Percentiles rank a stretch among this genome's conserved stretches.
Conservation (phyloP, 768 basidiomycete genomes). For the Omphalotus guepiniiformis region DNA sequence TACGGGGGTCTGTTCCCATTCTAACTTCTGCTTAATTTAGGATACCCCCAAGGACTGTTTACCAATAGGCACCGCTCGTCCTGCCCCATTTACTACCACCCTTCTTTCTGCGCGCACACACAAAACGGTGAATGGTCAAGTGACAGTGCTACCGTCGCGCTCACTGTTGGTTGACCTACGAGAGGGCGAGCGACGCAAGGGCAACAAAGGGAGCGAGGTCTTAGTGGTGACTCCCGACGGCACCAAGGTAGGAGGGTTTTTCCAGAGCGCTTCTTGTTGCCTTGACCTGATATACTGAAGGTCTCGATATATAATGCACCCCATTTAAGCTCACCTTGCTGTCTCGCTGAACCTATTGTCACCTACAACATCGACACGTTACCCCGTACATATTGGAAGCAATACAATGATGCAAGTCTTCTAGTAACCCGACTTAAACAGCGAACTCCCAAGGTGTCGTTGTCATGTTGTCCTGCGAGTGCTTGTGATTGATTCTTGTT, state of each 20-base stretch:
- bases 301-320: constrained; percentile 44
- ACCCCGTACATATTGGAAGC: constrained; percentile 38
- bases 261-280: background rate
- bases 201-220: constrained; percentile 42
- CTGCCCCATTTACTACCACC: constrained; percentile 32
- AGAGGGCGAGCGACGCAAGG: constrained; percentile 46
- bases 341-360: constrained; percentile 38
- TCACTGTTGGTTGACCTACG: constrained; percentile 53
- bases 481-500: background rate
- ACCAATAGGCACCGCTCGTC: constrained; percentile 33
- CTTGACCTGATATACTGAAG: constrained; percentile 22
- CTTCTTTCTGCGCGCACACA: constrained; percentile 36
- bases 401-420: constrained; percentile 41
- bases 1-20: constrained; percentile 6
- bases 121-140: constrained; percentile 42
- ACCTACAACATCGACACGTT: constrained; percentile 31
- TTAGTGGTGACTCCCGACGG: constrained; percentile 39
- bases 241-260: constrained; percentile 23
- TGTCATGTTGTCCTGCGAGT: background rate
- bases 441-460: constrained; percentile 46
- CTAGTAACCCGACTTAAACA: constrained; percentile 46
- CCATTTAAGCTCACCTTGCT: constrained; percentile 46
- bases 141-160: constrained; percentile 46
- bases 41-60: constrained; percentile 5
- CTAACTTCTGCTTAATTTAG: background rate